These are phyloP conservation scores for barley (Hordeum vulgare) DNA, from an alignment of 176 grass and related monocot genomes.

Conservation along the genomic window MorexV3_pseudomolecules_assembly NC_058520.1:577596302-577596801, in stretches of 20 bases:
- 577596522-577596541: background rate
- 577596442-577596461: background rate
- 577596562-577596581: too few relatives aligned
- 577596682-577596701: background rate
- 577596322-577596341: background rate
- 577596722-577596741: background rate
- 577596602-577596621: background rate
- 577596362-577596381: constrained; percentile 11
- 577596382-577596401: background rate
- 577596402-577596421: background rate
- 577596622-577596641: background rate
- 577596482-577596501: background rate
- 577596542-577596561: constrained; percentile 25
- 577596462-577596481: too few relatives aligned
- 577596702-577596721: background rate
- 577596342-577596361: background rate
- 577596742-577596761: background rate
- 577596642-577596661: background rate
- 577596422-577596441: background rate
- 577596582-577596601: background rate
- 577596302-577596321: background rate
- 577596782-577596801: background rate
- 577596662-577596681: background rate
- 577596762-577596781: background rate
- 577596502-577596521: background rate